A percentile compares a stretch with the other conserved stretches of the same genome.
These are phyloP conservation scores for Ambrosiella beaveri DNA, from an alignment of 2,329 filamentous ascomycete genomes.

Conservation along the genomic window DNA sequence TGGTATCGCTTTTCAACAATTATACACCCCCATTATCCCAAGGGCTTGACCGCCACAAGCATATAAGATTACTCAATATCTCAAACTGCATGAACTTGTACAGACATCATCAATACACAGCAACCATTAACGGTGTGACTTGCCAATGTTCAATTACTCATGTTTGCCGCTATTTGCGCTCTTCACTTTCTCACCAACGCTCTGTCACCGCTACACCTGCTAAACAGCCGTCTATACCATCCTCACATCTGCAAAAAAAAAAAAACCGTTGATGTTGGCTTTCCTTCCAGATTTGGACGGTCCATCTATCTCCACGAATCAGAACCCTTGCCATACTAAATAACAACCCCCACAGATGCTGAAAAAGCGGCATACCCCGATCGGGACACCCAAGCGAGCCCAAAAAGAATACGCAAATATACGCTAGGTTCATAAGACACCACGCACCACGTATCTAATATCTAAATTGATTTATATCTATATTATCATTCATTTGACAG, in stretches of 20 bases:
- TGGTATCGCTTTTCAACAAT: too few relatives aligned
- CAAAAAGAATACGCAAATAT: too few relatives aligned
- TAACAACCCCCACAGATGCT: too few relatives aligned
- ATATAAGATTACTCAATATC: too few relatives aligned
- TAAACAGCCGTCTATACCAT: too few relatives aligned
- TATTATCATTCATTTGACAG: too few relatives aligned
- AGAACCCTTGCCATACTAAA: neutral
- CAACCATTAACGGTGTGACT: neutral
- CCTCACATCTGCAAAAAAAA: too few relatives aligned
- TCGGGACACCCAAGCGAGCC: too few relatives aligned
- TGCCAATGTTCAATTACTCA: neutral
- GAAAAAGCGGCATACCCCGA: neutral
- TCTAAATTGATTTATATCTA: too few relatives aligned
- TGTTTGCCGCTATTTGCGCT: neutral
- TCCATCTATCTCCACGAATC: neutral
- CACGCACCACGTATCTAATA: too few relatives aligned
- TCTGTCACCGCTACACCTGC: neutral
- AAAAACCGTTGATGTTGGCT: too few relatives aligned
- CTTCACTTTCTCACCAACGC: neutral
- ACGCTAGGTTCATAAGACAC: too few relatives aligned
- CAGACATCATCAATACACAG: neutral
- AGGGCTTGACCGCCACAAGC: neutral
- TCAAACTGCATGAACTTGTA: neutral
- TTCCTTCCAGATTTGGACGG: neutral
- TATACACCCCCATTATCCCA: neutral